Base-by-base conservation (phyloP, 805 yeast species). In the Candida morakotiae region DNA sequence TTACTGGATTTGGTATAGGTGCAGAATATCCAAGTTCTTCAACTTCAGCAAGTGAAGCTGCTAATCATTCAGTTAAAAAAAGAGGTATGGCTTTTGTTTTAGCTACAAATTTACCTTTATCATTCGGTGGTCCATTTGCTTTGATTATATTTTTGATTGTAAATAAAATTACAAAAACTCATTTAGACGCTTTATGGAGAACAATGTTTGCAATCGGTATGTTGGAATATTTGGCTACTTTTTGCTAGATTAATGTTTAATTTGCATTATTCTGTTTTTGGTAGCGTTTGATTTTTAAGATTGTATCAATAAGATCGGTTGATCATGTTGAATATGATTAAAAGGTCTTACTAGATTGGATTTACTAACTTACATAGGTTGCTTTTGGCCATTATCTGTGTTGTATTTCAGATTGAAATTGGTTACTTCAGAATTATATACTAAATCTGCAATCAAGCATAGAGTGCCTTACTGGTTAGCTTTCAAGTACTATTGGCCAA, bases 71-170 rank as follows among this genome's bases (percentile, higher is more conserved):
- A 6, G 69, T 71, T 34, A 75, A 67, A 48, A 67, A 71, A 50
- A 68, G 93, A 55, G 89, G 93, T 35, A 77, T 81, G 26, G 67
- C 73, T 15, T 80, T 83, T 49, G 71, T 75, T 23, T 46, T 84
- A 55, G 82, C 79, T 22, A 83, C 91, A 13, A 84, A 84, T 55
- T 62, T 84, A 34, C 93, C 91, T 2, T 61, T 84, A 28, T 69
- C 84, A 3, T 67, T 83, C 28, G 93, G 94, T 35, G 87, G 87
- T 4, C 91, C 91, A n/a, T 76, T 84, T 53, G 84, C 87, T 11
- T 55, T 81, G 35, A 69, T 72, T 34, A 67, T 83, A 25, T 84
- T 83, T 51, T 64, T 84, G 49, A 80, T 84, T 47, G 87, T 83
- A 9, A 71, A 75, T 59, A 67, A 71, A 36, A 81, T 81, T 33